Evolutionary conservation across 352 stramenopile genomes (phyloP).

Genomic region (Aphanomyces astaci): DNA sequence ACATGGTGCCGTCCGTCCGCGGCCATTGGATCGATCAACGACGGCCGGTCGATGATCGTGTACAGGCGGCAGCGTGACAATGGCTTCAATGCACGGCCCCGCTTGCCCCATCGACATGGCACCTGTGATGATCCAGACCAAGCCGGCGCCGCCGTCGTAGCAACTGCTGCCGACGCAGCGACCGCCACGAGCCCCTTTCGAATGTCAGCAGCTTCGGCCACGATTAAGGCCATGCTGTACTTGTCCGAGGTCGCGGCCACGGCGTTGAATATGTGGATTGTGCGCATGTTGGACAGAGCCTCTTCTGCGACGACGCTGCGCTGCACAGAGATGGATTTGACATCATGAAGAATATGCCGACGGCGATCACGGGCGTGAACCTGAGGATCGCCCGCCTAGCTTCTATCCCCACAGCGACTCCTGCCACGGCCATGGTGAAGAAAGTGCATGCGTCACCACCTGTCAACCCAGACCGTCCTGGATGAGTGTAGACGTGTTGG

Average conservation of each 20-base stretch:
- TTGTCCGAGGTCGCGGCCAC: neutral
- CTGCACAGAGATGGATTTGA: constrained; percentile 22
- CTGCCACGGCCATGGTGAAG: constrained; percentile 16
- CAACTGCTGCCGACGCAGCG: constrained; percentile 10
- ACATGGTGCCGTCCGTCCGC: constrained; percentile 31
- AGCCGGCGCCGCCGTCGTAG: constrained; percentile 30
- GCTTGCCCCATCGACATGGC: constrained; percentile 35
- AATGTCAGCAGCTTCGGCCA: constrained; percentile 20
- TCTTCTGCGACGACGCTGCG: constrained; percentile 11
- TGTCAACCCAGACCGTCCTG: constrained; percentile 22
- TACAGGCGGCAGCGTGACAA: constrained; percentile 18
- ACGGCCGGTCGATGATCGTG: constrained; percentile 17
- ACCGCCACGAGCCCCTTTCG: constrained; percentile 15
- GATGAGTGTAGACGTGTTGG: constrained; percentile 31
- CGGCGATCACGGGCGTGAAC: constrained; percentile 19
- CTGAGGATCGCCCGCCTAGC: constrained; percentile 19
- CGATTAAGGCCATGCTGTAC: constrained; percentile 10
- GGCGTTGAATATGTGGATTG: constrained; percentile 19
- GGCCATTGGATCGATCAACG: constrained; percentile 31
- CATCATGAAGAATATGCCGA: constrained; percentile 21
- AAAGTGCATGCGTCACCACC: constrained; percentile 18
- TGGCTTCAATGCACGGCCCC: constrained; percentile 29
- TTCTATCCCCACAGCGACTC: constrained; percentile 21
- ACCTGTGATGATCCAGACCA: constrained; percentile 31
- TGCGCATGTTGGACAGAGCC: constrained; percentile 19